Evolutionary conservation across 257 asterid genomes (phyloP).

Genomic region (Avicennia marina): DNA sequence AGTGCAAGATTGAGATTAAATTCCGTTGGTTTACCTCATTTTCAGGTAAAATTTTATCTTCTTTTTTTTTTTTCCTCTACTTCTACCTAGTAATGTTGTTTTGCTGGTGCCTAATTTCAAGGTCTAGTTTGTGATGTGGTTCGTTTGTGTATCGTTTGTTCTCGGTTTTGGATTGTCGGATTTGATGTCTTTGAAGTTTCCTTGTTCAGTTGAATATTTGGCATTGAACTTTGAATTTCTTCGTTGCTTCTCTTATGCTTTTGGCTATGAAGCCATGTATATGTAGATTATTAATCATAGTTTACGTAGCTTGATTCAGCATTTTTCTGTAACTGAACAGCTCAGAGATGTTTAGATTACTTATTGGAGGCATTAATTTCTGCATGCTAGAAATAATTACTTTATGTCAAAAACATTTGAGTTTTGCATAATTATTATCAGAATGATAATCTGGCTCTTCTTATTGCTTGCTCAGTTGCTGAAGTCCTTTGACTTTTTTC

Average conservation of each 20-base stretch:
- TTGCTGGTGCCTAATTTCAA: slow-evolving; percentile 2
- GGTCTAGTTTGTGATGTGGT: slow-evolving; percentile 18
- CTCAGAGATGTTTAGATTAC: background rate
- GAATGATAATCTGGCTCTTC: no score
- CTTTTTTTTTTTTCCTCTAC: no score
- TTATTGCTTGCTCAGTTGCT: no score
- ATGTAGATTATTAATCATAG: background rate
- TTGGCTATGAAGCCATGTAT: slow-evolving; percentile 1
- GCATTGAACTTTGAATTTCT: background rate
- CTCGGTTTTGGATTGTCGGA: background rate
- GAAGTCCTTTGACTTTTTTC: no score
- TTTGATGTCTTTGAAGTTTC: background rate
- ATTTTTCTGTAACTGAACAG: background rate
- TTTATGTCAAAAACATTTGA: background rate
- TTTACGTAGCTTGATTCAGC: background rate
- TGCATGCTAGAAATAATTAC: slow-evolving; percentile 6
- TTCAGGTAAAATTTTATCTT: slow-evolving; percentile 19
- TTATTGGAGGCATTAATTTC: background rate
- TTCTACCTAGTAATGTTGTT: background rate
- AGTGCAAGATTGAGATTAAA: background rate
- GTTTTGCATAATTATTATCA: no score
- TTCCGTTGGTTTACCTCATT: background rate
- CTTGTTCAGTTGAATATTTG: background rate
- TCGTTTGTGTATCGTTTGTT: background rate
- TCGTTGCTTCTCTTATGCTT: background rate